Evolutionary conservation across 2,329 filamentous ascomycete species (phyloP).

Genomic region (Cladophialophora yegresii): DNA sequence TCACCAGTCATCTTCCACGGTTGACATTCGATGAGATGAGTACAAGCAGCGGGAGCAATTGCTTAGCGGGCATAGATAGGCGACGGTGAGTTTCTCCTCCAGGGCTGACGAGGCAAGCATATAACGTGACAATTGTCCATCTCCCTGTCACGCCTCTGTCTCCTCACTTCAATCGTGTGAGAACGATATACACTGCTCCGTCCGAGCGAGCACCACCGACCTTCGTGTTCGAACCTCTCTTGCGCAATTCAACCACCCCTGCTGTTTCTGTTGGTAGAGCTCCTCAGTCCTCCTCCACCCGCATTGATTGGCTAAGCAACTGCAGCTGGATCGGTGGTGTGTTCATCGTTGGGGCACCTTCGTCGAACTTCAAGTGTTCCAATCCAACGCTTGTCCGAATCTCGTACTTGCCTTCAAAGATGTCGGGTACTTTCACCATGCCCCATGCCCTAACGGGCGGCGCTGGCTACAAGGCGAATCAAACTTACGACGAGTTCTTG

Average conservation of each 20-base stretch:
- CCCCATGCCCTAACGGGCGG: conserved; percentile 36
- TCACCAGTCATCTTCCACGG: conserved; percentile 1
- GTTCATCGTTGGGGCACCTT: neutral
- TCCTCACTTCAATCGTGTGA: neutral
- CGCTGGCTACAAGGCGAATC: conserved; percentile 37
- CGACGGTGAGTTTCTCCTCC: conserved; percentile 7
- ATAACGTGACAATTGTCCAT: neutral
- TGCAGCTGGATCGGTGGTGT: neutral
- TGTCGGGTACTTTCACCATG: conserved; percentile 37
- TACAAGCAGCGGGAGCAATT: neutral
- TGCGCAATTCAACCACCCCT: neutral
- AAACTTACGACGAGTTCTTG: conserved; percentile 36
- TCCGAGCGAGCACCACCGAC: neutral
- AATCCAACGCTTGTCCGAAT: neutral
- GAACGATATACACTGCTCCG: neutral
- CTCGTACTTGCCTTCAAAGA: conserved; percentile 9
- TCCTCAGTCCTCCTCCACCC: neutral
- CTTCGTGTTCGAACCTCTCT: neutral
- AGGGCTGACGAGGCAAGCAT: neutral
- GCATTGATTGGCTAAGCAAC: neutral
- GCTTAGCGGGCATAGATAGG: conserved; percentile 1
- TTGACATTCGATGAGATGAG: neutral
- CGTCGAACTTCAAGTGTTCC: conserved; percentile 2
- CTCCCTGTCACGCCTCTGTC: neutral
- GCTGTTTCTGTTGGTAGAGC: neutral